Conservation (phyloP, 2,329 filamentous ascomycete genomes). For the Calonectria hawksworthii region DNA sequence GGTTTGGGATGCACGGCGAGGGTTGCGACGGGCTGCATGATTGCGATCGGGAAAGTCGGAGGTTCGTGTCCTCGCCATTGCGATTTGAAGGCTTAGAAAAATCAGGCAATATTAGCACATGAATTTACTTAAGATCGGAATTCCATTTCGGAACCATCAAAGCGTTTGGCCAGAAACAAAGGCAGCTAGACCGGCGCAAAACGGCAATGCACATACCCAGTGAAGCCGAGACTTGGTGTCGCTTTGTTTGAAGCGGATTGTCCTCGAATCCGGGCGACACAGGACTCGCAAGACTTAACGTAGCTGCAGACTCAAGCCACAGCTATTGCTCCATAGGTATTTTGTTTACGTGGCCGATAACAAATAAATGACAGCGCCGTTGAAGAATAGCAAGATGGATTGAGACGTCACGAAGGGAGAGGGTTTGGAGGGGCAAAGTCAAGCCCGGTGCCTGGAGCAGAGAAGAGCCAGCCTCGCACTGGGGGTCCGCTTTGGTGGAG, state of each 20-base stretch:
- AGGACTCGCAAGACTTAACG: background rate
- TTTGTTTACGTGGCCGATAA: background rate
- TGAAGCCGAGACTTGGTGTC: constrained; percentile 13
- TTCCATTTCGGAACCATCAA: background rate
- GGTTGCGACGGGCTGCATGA: constrained; percentile 40
- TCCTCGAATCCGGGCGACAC: background rate
- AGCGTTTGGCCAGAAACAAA: background rate
- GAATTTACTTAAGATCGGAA: background rate
- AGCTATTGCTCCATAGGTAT: background rate
- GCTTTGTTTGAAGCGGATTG: constrained; percentile 13
- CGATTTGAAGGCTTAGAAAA: constrained; percentile 15
- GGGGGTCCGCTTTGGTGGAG: constrained; percentile 3
- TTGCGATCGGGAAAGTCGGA: constrained; percentile 28
- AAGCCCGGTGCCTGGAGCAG: constrained; percentile 31
- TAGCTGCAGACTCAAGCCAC: background rate
- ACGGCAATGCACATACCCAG: constrained; percentile 31
- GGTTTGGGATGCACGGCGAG: constrained; percentile 34
- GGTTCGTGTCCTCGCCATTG: constrained; percentile 49
- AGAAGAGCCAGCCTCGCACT: constrained; percentile 38
- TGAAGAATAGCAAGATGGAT: background rate
- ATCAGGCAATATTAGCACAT: constrained; percentile 23
- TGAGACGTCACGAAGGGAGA: constrained; percentile 30
- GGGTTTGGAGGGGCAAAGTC: constrained; percentile 40
- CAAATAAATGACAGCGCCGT: background rate
- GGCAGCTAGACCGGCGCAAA: constrained; percentile 30